Percentiles rank a stretch among this genome's conserved stretches.
These are phyloP conservation scores for Lomentospora prolificans DNA, from an alignment of 2,329 filamentous ascomycete species.

Conservation along the genomic window DNA sequence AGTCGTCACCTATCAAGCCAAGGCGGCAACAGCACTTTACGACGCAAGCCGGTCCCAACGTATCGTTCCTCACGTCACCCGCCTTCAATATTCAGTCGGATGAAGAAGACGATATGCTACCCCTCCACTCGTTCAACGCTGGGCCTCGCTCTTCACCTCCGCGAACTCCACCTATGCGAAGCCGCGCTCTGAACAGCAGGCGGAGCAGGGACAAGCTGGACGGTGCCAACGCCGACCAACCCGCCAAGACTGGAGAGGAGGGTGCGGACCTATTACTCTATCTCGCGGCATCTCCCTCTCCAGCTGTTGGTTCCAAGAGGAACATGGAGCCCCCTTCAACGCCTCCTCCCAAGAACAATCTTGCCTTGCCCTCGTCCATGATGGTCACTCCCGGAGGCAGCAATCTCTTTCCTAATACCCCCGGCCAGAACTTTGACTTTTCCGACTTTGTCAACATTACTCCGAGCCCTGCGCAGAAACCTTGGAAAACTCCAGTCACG, in stretches of 20 bases:
- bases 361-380: constrained; percentile 69
- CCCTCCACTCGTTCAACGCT: constrained; percentile 61
- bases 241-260: constrained; percentile 56
- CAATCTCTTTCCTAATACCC: constrained; percentile 64
- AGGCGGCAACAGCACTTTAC: constrained; percentile 67
- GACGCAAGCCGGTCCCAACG: constrained; percentile 57
- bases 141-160: constrained; percentile 67
- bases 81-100: constrained; percentile 55
- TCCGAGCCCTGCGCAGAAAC: constrained; percentile 82
- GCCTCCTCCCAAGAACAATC: constrained; percentile 58
- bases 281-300: constrained; percentile 83
- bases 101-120: constrained; percentile 75
- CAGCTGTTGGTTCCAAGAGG: constrained; percentile 51
- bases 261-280: constrained; percentile 75
- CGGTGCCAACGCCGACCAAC: constrained; percentile 25
- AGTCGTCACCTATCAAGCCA: constrained; percentile 79
- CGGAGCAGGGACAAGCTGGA: constrained; percentile 37
- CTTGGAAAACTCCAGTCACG: constrained; percentile 72
- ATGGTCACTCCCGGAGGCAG: constrained; percentile 76
- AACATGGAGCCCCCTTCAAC: constrained; percentile 64
- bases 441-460: constrained; percentile 97
- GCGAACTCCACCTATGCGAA: constrained; percentile 65
- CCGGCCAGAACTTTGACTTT: constrained; percentile 80
- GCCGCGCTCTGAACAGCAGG: constrained; percentile 34
- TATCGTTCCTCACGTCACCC: constrained; percentile 64